Evolutionary conservation across 768 basidiomycete species (phyloP).

Genomic region (Suillus plorans): DNA sequence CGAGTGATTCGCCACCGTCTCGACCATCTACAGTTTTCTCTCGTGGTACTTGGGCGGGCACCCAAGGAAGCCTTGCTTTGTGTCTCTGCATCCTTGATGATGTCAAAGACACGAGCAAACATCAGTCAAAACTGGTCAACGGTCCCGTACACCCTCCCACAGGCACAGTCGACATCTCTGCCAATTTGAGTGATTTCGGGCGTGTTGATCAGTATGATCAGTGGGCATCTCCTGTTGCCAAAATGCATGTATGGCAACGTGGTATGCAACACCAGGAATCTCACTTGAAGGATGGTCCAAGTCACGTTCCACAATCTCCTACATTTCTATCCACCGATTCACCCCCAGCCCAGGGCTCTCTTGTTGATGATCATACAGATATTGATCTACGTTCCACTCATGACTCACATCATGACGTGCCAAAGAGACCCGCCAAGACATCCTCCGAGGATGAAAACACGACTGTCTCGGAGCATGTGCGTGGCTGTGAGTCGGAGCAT

Average conservation of each 20-base stretch:
- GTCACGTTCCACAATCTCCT: neutral
- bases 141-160: neutral
- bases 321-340: neutral
- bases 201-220: neutral
- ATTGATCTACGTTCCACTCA: neutral
- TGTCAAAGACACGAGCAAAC: neutral
- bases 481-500: neutral
- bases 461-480: neutral
- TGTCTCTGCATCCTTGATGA: neutral
- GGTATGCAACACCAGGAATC: neutral
- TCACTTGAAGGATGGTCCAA: neutral
- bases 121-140: neutral
- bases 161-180: neutral
- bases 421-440: neutral
- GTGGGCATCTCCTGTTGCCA: neutral
- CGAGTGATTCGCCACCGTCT: neutral
- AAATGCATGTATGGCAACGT: neutral
- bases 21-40: neutral
- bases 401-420: neutral
- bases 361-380: neutral
- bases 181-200: neutral
- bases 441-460: neutral
- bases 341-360: neutral
- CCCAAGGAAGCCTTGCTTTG: neutral
- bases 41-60: neutral